Percentiles rank a stretch among this genome's conserved stretches.
phyloP scores from a whole-genome alignment of 257 asterid species.

The Linaria vulgaris region DNA sequence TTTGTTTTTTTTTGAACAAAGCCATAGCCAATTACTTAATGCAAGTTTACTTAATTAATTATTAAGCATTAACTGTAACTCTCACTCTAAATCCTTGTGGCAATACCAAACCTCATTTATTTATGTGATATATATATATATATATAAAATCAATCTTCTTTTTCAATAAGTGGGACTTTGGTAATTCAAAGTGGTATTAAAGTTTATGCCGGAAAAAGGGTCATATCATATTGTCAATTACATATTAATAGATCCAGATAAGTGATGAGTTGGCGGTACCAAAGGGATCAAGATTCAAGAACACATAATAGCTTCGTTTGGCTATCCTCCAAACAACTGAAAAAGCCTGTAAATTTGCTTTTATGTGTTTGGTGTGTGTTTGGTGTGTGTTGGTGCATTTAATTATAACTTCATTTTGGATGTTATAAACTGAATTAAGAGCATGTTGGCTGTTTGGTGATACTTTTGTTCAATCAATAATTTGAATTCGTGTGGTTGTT shows the following conservation, averaged over 20 bases:
- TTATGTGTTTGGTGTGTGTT: slow-evolving; percentile 10
- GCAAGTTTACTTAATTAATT: no score
- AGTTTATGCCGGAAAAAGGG: no score
- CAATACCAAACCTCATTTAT: slow-evolving; percentile 18
- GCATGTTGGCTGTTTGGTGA: slow-evolving; percentile 2
- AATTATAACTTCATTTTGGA: not conserved
- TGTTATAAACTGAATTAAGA: not conserved
- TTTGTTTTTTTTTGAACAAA: no score
- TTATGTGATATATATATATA: no score
- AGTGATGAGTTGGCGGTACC: no score
- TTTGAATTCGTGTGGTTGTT: no score
- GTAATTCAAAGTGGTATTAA: no score
- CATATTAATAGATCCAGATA: slow-evolving; percentile 16
- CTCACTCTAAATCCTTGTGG: no score
- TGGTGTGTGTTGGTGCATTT: not conserved
- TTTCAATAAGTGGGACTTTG: no score
- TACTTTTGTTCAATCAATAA: not conserved
- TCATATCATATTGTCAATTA: no score
- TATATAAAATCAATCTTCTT: no score
- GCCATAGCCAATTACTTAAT: no score
- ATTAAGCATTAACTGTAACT: not conserved
- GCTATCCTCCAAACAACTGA: slow-evolving; percentile 25
- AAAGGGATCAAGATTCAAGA: not conserved
- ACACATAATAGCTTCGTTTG: slow-evolving; percentile 25
- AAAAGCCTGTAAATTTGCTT: slow-evolving; percentile 10